Percentiles rank a stretch among this genome's conserved stretches.
Conservation (phyloP, 495 filamentous ascomycete species). For the Talaromyces nanjingensis region DNA sequence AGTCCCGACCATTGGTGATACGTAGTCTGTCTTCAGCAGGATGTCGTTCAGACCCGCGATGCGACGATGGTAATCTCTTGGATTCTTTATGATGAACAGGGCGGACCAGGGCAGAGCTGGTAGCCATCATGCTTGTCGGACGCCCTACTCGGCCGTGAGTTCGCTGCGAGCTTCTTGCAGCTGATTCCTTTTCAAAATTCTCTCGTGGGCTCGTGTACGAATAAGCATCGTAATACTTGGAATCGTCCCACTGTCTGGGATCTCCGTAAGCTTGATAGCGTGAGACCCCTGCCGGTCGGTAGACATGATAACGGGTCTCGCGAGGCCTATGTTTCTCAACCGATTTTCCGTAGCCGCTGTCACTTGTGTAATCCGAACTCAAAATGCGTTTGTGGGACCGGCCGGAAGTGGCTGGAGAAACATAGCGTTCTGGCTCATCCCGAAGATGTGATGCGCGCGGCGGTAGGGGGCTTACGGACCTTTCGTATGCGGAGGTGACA, state of each 20-base stretch:
- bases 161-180: constrained; percentile 38
- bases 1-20: constrained; percentile 20
- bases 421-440: constrained; percentile 22
- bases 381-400: constrained; percentile 25
- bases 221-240: constrained; percentile 54
- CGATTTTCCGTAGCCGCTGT: constrained; percentile 23
- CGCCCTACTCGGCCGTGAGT: constrained; percentile 48
- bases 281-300: constrained; percentile 18
- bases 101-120: constrained; percentile 37
- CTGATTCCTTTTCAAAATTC: constrained; percentile 58
- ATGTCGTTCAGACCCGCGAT: constrained; percentile 56
- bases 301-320: constrained; percentile 18
- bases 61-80: constrained; percentile 52
- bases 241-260: constrained; percentile 47
- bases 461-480: constrained; percentile 25
- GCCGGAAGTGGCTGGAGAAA: constrained; percentile 22
- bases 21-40: constrained; percentile 30
- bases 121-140: constrained; percentile 57
- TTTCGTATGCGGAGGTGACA: constrained; percentile 20
- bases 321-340: constrained; percentile 13
- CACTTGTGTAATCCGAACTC: constrained; percentile 35
- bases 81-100: constrained; percentile 38
- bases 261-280: constrained; percentile 26
- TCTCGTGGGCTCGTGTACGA: constrained; percentile 68
- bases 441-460: constrained; percentile 8